Percentiles rank a stretch among this genome's conserved stretches.
phyloP scores from a whole-genome alignment of 78 protist species.

The Dictyostelium capitatum region DNA sequence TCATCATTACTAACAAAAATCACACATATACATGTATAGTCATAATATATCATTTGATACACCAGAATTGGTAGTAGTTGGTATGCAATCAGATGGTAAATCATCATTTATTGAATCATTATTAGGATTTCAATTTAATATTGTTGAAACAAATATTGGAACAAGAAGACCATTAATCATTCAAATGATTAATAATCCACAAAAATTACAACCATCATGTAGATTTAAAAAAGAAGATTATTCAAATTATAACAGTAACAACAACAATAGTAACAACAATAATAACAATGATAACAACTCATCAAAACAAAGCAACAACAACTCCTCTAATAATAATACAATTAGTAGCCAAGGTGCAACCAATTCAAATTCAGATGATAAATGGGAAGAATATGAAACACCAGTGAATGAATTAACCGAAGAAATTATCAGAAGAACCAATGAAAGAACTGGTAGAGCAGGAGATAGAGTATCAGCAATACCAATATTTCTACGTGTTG shows the following conservation, averaged over 20 bases:
- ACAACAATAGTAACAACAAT: conserved; percentile 47
- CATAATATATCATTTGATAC: conserved; percentile 75
- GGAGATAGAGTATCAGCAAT: conserved; percentile 71
- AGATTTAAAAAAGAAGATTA: conserved; percentile 81
- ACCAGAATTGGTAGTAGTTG: conserved; percentile 91
- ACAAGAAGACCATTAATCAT: conserved; percentile 87
- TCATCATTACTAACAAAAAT: background rate
- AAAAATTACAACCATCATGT: conserved; percentile 67
- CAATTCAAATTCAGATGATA: conserved; percentile 8
- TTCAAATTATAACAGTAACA: background rate
- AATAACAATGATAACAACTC: conserved; percentile 51
- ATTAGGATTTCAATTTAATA: conserved; percentile 91
- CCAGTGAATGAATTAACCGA: conserved; percentile 84
- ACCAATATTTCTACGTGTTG: conserved; percentile 89
- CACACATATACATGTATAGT: conserved; percentile 1
- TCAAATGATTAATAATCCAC: conserved; percentile 89
- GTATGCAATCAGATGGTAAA: conserved; percentile 93
- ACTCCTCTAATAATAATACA: background rate
- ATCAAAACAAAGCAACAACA: background rate
- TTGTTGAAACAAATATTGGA: conserved; percentile 84
- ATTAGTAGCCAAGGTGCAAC: conserved; percentile 27
- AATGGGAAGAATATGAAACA: conserved; percentile 87
- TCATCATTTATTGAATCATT: conserved; percentile 87
- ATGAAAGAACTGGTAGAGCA: conserved; percentile 74
- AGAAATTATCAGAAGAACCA: conserved; percentile 85